Conservation (phyloP, 2,329 filamentous ascomycete species). For the Monosporascus sp. region DNA sequence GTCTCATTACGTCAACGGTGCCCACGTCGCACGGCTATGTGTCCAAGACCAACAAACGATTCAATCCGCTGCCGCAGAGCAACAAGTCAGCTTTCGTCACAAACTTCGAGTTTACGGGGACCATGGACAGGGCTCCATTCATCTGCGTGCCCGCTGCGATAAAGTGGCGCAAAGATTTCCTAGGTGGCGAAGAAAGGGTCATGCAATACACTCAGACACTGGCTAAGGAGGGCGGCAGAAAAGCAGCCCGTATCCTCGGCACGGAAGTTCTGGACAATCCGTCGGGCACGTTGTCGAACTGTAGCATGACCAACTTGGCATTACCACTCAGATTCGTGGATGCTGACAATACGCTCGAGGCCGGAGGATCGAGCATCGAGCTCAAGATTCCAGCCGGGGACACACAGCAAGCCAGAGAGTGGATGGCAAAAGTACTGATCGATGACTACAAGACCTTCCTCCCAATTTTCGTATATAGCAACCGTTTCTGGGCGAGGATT, state of each 20-base stretch:
- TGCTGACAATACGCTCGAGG: conserved; percentile 4
- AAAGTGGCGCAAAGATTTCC: conserved; percentile 59
- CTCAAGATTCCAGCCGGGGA: conserved; percentile 12
- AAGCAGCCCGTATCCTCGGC: conserved; percentile 56
- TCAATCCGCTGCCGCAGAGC: conserved; percentile 37
- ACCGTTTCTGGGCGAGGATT: conserved; percentile 63
- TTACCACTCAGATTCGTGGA: conserved; percentile 53
- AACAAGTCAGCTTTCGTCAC: conserved; percentile 56
- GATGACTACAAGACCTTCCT: conserved; percentile 67
- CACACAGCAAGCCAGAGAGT: conserved; percentile 40
- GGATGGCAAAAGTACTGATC: conserved; percentile 50
- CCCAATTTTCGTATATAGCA: conserved; percentile 54
- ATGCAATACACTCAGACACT: conserved; percentile 56
- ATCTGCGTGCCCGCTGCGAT: conserved; percentile 68
- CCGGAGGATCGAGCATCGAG: conserved; percentile 11
- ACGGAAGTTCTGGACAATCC: conserved; percentile 69
- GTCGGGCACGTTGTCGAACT: conserved; percentile 55
- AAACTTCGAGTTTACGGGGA: conserved; percentile 74
- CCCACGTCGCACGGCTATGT: conserved; percentile 78
- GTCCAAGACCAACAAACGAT: conserved; percentile 31
- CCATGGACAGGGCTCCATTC: conserved; percentile 66
- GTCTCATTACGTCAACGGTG: conserved; percentile 65
- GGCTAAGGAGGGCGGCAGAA: conserved; percentile 56
- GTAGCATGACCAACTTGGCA: conserved; percentile 67
- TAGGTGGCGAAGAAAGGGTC: conserved; percentile 71